Evolutionary conservation across 2,329 filamentous ascomycete species (phyloP), one percentile per base, ranked within the genome.

Genomic region (Bipolaris zeicola): DNA sequence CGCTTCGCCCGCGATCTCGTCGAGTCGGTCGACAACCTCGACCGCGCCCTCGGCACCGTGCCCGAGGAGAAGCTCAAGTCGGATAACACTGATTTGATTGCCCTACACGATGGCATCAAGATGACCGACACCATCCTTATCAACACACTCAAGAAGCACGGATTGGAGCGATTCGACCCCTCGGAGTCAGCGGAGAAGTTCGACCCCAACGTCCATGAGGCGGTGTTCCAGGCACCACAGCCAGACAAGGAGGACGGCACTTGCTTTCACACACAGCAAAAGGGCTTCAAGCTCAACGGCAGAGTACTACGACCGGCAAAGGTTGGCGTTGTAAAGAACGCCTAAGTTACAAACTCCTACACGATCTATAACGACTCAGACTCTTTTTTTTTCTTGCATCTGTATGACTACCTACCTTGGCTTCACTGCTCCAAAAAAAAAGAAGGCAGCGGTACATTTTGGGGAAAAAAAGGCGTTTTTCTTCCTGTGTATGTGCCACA

Each of bases 171-270:
- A 66, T 91, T 96, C 76, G 87, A 93, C 75, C 94, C 95, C 16
- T 78, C 76, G 54, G 81, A 81, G 34, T 81, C 86, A 63, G 85
- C 87, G 68, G 89, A 95, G 76, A 92, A 91, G 79, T 99, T 99
- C 82, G 89, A 99, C 81, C 93, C 95, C 65, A 97, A 97, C 79
- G 85, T 91, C 78, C 95, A 98, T 77, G 95, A 99, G 83, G 95
- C 95, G 36, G 95, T 91, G 20, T 98, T 98, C 80, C 93, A 96
- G 88, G 87, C 91, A 8, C 91, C 92, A 41, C 87, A 92, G 81
- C 85, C 88, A 50, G 92, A 87, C 66, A 96, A 96, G 83, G 90
- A 96, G 77, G 87, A 98, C 72, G 92, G 91, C 68, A 90, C 87
- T 53, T 91, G 97, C 72, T 95, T 98, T 81, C 87, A 89, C 76